These are phyloP conservation scores for Lojkania enalia DNA, from an alignment of 2,329 filamentous ascomycete genomes.

Conservation along the genomic window DNA sequence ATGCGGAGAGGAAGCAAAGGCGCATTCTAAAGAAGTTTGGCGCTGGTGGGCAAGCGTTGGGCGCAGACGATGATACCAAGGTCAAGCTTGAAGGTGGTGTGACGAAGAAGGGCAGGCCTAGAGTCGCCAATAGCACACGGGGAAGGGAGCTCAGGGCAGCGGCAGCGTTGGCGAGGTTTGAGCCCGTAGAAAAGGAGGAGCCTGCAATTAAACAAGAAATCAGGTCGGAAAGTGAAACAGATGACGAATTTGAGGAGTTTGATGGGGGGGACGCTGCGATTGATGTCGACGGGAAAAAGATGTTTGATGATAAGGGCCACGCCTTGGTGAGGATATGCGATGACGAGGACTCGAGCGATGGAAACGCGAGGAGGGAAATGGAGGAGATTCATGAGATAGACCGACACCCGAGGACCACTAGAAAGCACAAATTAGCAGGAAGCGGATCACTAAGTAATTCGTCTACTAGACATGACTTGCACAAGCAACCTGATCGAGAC, in stretches of 20 bases:
- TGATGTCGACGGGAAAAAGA: conserved; percentile 65
- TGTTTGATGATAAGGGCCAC: conserved; percentile 66
- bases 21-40: conserved; percentile 79
- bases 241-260: conserved; percentile 41
- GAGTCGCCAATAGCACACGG: conserved; percentile 73
- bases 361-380: conserved; percentile 58
- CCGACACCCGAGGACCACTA: neutral
- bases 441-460: too few species aligned
- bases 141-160: conserved; percentile 76
- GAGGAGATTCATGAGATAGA: conserved; percentile 61
- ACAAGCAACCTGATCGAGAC: too few species aligned
- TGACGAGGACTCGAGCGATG: conserved; percentile 59
- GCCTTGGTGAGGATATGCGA: conserved; percentile 76
- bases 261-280: conserved; percentile 55
- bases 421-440: neutral
- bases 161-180: conserved; percentile 75
- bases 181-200: conserved; percentile 53
- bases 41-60: conserved; percentile 67
- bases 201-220: conserved; percentile 35
- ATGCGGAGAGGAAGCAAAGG: conserved; percentile 73
- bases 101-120: conserved; percentile 65
- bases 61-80: conserved; percentile 69
- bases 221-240: conserved; percentile 39
- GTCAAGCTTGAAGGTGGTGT: conserved; percentile 69
- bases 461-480: too few species aligned